Evolutionary conservation across 2,329 filamentous ascomycete genomes (phyloP), one percentile per base, ranked within the genome.

Genomic region (Xylariaceae sp.): DNA sequence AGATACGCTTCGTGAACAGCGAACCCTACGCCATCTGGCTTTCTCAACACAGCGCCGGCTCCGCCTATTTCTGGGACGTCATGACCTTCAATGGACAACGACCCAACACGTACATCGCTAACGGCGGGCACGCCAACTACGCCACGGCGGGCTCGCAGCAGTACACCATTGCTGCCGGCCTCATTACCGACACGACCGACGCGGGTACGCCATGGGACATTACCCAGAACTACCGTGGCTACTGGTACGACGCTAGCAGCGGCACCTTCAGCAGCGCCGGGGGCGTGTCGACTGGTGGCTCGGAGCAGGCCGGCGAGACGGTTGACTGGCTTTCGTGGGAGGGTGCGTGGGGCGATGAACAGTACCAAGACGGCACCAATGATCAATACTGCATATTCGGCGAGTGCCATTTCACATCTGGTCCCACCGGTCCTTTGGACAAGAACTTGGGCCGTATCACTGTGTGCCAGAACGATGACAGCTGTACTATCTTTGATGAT

Each of bases 11-110:
- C 46, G 48, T 57, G 9, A 52, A 37, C 39, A 44, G 51, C 42
- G 43, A n/a, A 12, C 55, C 55, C 2, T 57, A 57, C 48, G 55
- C 55, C 19, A 57, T 57, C 19, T 57, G 55, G 19, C 55, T 54
- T 9, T 57, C 55, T 2, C 43, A 57, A 34, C 55, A 57, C 40
- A 47, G 47, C 5, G 55, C 55, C 4, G 55, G 55, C 5, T 57
- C 55, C 7, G 55, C 55, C 19, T 57, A 57, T 40, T 57, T 51
- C 40, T 57, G 55, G 55, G 6, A 55, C 26, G 47, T 55, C 12
- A 57, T 57, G 55, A 55, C 55, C 8, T 57, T 57, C 48, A 51
- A 54, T 7, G 55, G 55, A 27, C 43, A 49, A 6, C 48, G 55
- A 4, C 55, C 55, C n/a, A 54, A 47, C 7, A 57, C 55, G 4